These are phyloP conservation scores for Botryotinia narcissicola DNA, from an alignment of 2,329 filamentous ascomycete species.

Conservation along the genomic window DNA sequence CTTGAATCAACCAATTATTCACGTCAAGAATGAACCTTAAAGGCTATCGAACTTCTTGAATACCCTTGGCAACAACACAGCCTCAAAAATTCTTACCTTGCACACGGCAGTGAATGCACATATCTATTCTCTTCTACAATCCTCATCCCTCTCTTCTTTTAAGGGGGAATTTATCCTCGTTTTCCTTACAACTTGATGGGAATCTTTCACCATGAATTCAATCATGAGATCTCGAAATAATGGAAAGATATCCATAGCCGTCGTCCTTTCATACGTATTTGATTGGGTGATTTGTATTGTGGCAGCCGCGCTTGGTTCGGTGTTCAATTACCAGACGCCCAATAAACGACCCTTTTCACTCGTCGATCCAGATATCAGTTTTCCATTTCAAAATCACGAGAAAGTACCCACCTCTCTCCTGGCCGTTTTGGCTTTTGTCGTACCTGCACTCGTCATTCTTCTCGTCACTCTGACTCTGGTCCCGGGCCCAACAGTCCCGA, in stretches of 20 bases:
- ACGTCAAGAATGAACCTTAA: background rate
- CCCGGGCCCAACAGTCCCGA: slow-evolving; percentile 66
- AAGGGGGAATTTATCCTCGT: background rate
- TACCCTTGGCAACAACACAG: slow-evolving; percentile 6
- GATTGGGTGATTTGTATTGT: slow-evolving; percentile 20
- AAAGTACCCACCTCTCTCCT: slow-evolving; percentile 68
- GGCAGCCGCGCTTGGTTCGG: slow-evolving; percentile 3
- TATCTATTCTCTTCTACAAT: background rate
- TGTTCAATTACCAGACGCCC: slow-evolving; percentile 44
- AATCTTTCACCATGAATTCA: slow-evolving; percentile 14
- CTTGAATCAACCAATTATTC: background rate
- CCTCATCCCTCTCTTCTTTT: background rate
- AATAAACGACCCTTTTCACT: slow-evolving; percentile 71
- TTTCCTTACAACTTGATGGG: background rate
- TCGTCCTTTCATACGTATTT: slow-evolving; percentile 18
- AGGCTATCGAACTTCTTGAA: background rate
- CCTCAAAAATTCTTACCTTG: background rate
- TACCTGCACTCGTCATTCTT: slow-evolving; percentile 67
- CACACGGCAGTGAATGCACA: background rate
- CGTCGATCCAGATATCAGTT: slow-evolving; percentile 72
- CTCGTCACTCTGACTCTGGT: slow-evolving; percentile 68
- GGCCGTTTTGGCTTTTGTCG: slow-evolving; percentile 58
- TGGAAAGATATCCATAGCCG: slow-evolving; percentile 12
- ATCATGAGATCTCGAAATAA: slow-evolving; percentile 4
- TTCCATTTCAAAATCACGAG: slow-evolving; percentile 67